A percentile compares a stretch with the other conserved stretches of the same genome.
Conservation (phyloP, 345 rosid genomes). For the Eucalyptus shirleyi region DNA sequence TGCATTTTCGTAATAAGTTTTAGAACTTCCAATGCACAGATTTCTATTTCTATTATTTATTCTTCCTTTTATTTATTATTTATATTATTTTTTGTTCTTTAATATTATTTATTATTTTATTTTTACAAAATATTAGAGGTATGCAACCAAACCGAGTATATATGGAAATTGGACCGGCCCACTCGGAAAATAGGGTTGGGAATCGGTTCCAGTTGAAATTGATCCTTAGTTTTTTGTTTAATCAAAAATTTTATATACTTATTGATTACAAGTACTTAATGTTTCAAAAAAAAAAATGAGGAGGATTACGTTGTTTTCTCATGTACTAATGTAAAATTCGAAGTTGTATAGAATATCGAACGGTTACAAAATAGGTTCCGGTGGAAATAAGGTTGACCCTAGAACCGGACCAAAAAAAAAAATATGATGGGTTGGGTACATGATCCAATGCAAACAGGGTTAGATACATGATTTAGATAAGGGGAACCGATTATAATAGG, state of each 20-base stretch:
- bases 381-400: too few relatives aligned
- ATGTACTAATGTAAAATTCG: too few relatives aligned
- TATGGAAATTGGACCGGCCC: accelerated
- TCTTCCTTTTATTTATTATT: background rate
- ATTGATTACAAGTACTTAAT: too few relatives aligned
- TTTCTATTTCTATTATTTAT: background rate
- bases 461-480: accelerated
- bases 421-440: accelerated
- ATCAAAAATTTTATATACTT: too few relatives aligned
- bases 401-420: accelerated
- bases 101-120: too few relatives aligned
- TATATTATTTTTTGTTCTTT: accelerated
- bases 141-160: accelerated
- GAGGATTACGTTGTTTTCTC: too few relatives aligned
- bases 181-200: too few relatives aligned
- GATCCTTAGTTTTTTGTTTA: too few relatives aligned
- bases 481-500: accelerated
- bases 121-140: too few relatives aligned
- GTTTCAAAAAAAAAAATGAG: too few relatives aligned
- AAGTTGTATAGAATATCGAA: accelerated
- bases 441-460: accelerated
- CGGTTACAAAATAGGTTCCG: accelerated
- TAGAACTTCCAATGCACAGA: accelerated
- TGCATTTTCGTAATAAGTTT: too few relatives aligned
- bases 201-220: too few relatives aligned